Base-by-base conservation (phyloP, 176 grass and related monocot genomes). In the Musa acuminata region DNA sequence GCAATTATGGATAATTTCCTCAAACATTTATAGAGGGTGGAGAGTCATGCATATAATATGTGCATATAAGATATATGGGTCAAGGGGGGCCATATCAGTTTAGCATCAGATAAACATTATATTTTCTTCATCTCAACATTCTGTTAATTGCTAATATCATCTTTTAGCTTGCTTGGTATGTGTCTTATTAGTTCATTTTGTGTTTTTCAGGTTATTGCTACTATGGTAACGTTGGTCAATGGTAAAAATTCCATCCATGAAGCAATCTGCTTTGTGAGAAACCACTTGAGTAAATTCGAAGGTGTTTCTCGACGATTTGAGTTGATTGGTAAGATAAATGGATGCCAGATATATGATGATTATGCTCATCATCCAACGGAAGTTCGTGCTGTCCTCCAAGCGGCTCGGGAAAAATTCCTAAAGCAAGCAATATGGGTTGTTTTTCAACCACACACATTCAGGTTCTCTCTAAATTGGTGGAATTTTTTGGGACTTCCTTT, bases 261-360 rank as follows among this genome's bases (percentile, higher is more conserved):
- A 43, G 20, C 73, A 48, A 62, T 62, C 12, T 6, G 43, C 49
- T 75, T 54, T 60, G 53, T 60, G 54, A 50, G 73, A 14, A 60
- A 49, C 25, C 73, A 75, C 25, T 75, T 75, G 26, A 62, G 73
- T 49, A 62, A 22, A 59, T 75, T 75, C 48, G 14, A 75, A 75
- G 73, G 73, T 20, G 73, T 75, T 12, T 62, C 73, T 21, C 54
- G 73, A 49, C 13, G 73, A 62, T 75, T 75, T 50, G 73, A 75
- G 27, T 62, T 75, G 73, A 59, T 75, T 63, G 73, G 73, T 75
- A 62, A 48, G 54, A 10, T 49, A 9, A 62, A 63, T 62, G 73
- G 73, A 75, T 75, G 55, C 29, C 55, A 75, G 48, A 75, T 75
- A n/a, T 75, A 75, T 75, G 73, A 75, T 75, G 73, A 75, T 27